A percentile compares a stretch with the other conserved stretches of the same genome.
These are phyloP conservation scores for Alloteropsis angusta DNA, from an alignment of 202 grass and related monocot genomes.

Conservation along the genomic window DNA sequence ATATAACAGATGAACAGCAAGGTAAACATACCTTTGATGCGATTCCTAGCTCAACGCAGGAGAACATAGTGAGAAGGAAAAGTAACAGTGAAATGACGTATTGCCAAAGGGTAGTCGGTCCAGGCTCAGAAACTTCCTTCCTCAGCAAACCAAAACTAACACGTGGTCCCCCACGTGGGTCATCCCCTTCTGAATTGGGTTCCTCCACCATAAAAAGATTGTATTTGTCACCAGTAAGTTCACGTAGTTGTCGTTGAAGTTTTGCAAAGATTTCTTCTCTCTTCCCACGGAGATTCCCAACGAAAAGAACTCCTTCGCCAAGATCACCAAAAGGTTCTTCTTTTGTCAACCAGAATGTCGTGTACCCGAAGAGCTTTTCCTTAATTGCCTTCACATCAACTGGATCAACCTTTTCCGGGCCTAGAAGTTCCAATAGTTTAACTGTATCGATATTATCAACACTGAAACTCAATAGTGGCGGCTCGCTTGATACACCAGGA, in stretches of 20 bases:
- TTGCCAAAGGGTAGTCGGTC: conserved; percentile 94
- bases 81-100: conserved; percentile 92
- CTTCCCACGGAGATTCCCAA: conserved; percentile 81
- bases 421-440: conserved; percentile 89
- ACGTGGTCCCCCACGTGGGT: conserved; percentile 81
- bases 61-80: conserved; percentile 83
- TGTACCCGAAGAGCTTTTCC: conserved; percentile 93
- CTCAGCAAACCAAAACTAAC: conserved; percentile 92
- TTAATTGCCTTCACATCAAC: conserved; percentile 85
- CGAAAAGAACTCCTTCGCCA: conserved; percentile 84
- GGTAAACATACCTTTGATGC: conserved; percentile 70
- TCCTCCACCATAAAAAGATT: conserved; percentile 99
- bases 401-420: conserved; percentile 85
- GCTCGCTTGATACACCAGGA: conserved; percentile 46
- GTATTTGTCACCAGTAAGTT: conserved; percentile 82
- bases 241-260: conserved; percentile 56
- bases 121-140: conserved; percentile 95
- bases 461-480: conserved; percentile 58
- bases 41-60: conserved; percentile 87
- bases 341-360: conserved; percentile 97
- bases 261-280: conserved; percentile 89
- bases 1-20: conserved; percentile 11
- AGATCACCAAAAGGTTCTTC: conserved; percentile 98
- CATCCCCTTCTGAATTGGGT: conserved; percentile 82
- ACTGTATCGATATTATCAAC: conserved; percentile 84